Evolutionary conservation across 2,329 filamentous ascomycete genomes (phyloP), one percentile per base, ranked within the genome.

Genomic region (Clarireedia homoeocarpa): DNA sequence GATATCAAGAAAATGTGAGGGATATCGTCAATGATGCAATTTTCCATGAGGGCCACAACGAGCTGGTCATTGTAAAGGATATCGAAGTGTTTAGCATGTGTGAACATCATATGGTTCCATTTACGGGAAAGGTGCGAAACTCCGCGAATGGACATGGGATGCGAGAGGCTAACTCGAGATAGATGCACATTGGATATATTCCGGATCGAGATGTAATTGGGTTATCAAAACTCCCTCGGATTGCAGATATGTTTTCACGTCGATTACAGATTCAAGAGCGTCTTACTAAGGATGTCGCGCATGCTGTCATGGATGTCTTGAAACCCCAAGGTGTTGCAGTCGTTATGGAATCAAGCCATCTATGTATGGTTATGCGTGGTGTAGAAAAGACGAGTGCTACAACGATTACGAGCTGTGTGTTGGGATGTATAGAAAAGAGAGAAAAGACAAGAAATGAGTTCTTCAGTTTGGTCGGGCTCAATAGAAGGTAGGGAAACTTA

Each of bases 171-270:
- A 14, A 45, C 48, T 26, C 49, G 5, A 15, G 4, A 44, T 63
- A 95, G 89, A 97, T 99, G 89, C 94, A 99, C 74, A 97, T 99
- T 65, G 94, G 91, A 57, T 99, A 99, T 73, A 97, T 99, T 61
- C 94, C 94, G 30, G 84, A 86, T 67, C 83, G 91, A 69, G 85
- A 91, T 58, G 91, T 99, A 52, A 90, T 99, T 60, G 94, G 94
- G 50, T 85, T 99, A 52, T 96, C 91, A 34, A 99, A 99, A 72
- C 81, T 99, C 50, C 92, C 92, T 26, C 86, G 94, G 60, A 92
- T 99, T 62, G 94, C 92, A 54, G 91, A 99, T 69, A 95, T 99
- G 89, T 99, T 96, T 74, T 86, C 88, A 48, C 86, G 94, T 53
- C 81, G 94, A 55, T 79, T 99, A 4, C 94, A 99, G 72, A 92